Base-by-base conservation (phyloP, 2,329 filamentous ascomycete species). In the Botrytis tulipae region DNA sequence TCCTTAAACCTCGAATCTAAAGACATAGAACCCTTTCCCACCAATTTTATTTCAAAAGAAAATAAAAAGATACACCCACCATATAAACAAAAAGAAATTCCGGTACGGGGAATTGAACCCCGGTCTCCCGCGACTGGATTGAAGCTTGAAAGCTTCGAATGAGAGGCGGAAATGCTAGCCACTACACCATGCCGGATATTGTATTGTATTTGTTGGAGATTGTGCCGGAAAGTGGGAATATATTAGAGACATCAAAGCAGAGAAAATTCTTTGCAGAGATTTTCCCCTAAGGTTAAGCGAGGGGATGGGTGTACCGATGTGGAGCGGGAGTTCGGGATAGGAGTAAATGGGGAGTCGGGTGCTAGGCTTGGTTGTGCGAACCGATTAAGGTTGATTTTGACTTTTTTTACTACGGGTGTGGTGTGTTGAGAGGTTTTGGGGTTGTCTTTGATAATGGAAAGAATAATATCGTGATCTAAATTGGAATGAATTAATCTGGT, bases 191-290 rank as follows among this genome's bases (percentile, higher is more conserved):
- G 59, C 59, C 59, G 59, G 59, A 61, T 25, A 1, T 25, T 35
- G 10, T 22, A 25, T 16, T 25, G 4, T 22, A 1, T 37, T 61
- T 59, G 18, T 20, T 59, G 29, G 2, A 22, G 1, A 1, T 0
- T 0, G 0, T 0, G 0, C 0, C 0, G 4, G 8, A 32, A 59
- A 35, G 8, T 59, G 0, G 0, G 1, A 22, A 59, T 59, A 59
- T 35, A 59, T 51, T 16, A n/a, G 0, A n/a, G 2, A n/a, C 1
- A 9, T 14, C 0, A 3, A n/a, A n/a, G 25, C 48, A 4, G 46
- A 51, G 25, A 51, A 51, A 12, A 51, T 51, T 51, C 25, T 51
- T 51, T 51, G 5, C 48, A 51, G 48, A 51, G 48, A 51, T 51
- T 51, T 51, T 51, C 48, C 48, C 48, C 48, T 14, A 51, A 51